Percentiles rank a stretch among this genome's conserved stretches.
phyloP scores from a whole-genome alignment of 2,329 filamentous ascomycete genomes.

The Immersiporthe knoxdaviesiana region DNA sequence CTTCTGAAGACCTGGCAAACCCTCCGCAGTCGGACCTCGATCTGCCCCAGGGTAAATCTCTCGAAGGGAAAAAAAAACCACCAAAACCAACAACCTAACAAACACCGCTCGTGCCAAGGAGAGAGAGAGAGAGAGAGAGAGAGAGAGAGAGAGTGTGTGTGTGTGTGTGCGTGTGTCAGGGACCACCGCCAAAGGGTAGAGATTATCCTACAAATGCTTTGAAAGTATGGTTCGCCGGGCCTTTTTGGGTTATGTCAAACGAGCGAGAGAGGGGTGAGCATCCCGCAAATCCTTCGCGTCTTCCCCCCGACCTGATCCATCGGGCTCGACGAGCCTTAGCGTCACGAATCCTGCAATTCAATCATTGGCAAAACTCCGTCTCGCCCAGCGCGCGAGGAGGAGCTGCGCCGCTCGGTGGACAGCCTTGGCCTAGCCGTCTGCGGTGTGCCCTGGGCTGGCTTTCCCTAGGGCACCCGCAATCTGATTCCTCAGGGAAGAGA shows the following conservation, averaged over 20 bases:
- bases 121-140: too few relatives aligned
- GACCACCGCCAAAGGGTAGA: too few relatives aligned
- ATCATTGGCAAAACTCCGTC: neutral
- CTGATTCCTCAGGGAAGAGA: neutral
- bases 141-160: too few relatives aligned
- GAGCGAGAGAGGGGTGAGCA: slow-evolving; percentile 5
- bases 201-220: neutral
- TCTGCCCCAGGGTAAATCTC: neutral
- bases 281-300: slow-evolving; percentile 10
- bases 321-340: neutral
- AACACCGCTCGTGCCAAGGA: neutral
- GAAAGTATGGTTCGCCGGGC: neutral
- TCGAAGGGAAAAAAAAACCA: too few relatives aligned
- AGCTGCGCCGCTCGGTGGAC: slow-evolving; percentile 2
- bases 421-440: neutral
- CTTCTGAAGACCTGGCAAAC: too few relatives aligned
- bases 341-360: slow-evolving; percentile 1
- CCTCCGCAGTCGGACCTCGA: neutral
- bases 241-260: neutral
- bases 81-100: neutral
- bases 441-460: neutral
- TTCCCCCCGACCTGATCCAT: slow-evolving; percentile 7
- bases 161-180: too few relatives aligned
- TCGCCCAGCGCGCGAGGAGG: neutral
- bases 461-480: neutral